A percentile compares a stretch with the other conserved stretches of the same genome.
Conservation (phyloP, 768 basidiomycete genomes). For the Sarcodon aspratus region DNA sequence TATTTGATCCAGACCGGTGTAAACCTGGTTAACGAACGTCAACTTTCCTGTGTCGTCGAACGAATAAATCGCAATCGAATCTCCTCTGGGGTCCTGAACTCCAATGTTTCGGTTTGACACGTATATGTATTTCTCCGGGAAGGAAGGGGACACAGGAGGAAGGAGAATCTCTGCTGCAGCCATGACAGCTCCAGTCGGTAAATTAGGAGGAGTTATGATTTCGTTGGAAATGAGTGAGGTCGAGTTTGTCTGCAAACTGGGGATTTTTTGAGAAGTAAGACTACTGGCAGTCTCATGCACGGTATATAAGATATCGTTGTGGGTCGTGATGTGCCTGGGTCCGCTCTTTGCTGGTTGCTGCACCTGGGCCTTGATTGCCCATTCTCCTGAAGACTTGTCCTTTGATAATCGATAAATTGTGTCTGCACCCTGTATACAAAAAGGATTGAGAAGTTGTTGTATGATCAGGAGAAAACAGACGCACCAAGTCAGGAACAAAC, state of each 20-base stretch:
- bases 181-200: slow-evolving; percentile 27
- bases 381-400: slow-evolving; percentile 29
- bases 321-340: slow-evolving; percentile 35
- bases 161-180: slow-evolving; percentile 55
- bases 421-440: slow-evolving; percentile 40
- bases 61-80: slow-evolving; percentile 42
- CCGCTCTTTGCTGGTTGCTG: slow-evolving; percentile 52
- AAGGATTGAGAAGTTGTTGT: too few relatives aligned
- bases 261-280: slow-evolving; percentile 46
- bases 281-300: slow-evolving; percentile 47
- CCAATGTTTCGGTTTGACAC: slow-evolving; percentile 59
- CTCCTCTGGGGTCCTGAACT: slow-evolving; percentile 38
- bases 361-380: slow-evolving; percentile 47
- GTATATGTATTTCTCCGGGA: slow-evolving; percentile 47
- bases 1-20: slow-evolving; percentile 51
- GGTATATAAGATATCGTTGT: slow-evolving; percentile 37
- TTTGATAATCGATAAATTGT: slow-evolving; percentile 54
- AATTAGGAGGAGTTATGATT: slow-evolving; percentile 33
- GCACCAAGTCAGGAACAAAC: slow-evolving; percentile 54
- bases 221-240: slow-evolving; percentile 38
- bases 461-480: slow-evolving; percentile 7
- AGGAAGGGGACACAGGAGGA: slow-evolving; percentile 31
- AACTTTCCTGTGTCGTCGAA: slow-evolving; percentile 36
- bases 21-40: slow-evolving; percentile 39
- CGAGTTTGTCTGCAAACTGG: slow-evolving; percentile 35